Evolutionary conservation across 1,284 basidiomycete species (phyloP).

Genomic region (Peniophora sp.): DNA sequence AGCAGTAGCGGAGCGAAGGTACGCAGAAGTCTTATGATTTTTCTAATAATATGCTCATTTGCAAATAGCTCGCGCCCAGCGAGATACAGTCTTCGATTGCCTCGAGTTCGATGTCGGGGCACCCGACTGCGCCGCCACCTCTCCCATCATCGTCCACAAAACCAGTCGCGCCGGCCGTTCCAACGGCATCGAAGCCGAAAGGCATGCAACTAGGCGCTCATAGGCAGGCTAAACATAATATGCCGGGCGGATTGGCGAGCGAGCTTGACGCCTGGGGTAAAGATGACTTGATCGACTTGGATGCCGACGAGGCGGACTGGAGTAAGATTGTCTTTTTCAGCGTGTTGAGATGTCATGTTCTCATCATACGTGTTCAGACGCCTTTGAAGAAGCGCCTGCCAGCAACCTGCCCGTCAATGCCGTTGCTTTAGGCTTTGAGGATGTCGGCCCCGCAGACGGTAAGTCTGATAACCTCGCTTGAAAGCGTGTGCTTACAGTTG

Average conservation of each 20-base stretch:
- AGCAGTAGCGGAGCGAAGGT: constrained; percentile 28
- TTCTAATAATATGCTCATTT: background rate
- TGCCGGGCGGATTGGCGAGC: constrained; percentile 44
- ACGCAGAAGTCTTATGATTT: background rate
- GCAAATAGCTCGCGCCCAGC: constrained; percentile 50
- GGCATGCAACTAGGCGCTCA: constrained; percentile 66
- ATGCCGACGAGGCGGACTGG: constrained; percentile 91
- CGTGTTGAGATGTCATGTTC: background rate
- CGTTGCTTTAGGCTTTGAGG: constrained; percentile 14
- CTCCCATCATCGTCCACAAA: constrained; percentile 11
- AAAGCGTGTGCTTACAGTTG: background rate
- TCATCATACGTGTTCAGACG: constrained; percentile 38
- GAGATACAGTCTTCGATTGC: constrained; percentile 66
- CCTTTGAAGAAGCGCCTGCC: constrained; percentile 71
- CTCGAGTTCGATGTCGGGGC: constrained; percentile 27
- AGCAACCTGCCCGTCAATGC: constrained; percentile 8
- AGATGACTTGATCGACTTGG: constrained; percentile 83
- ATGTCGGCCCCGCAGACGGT: constrained; percentile 3
- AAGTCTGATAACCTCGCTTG: background rate
- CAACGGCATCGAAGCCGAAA: constrained; percentile 28
- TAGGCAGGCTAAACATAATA: constrained; percentile 31
- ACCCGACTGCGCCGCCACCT: constrained; percentile 14
- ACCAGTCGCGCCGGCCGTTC: constrained; percentile 7
- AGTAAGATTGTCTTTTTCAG: constrained; percentile 32
- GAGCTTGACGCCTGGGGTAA: constrained; percentile 62